These are phyloP conservation scores for Kalmusia sp. DNA, from an alignment of 2,329 filamentous ascomycete genomes.

Conservation along the genomic window DNA sequence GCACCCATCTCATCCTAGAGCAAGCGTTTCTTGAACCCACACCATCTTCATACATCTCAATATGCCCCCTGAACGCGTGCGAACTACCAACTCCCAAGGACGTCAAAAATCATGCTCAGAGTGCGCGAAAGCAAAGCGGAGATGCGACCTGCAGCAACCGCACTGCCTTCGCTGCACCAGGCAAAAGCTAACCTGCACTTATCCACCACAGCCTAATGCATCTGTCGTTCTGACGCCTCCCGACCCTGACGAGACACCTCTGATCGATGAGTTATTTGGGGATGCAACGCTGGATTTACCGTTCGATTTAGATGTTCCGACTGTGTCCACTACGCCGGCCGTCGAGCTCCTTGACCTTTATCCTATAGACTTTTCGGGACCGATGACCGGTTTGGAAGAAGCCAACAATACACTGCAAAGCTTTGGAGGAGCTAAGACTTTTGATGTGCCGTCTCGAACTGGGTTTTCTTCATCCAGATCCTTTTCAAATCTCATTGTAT, in stretches of 20 bases:
- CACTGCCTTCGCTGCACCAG: slow-evolving; percentile 61
- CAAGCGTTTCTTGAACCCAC: background rate
- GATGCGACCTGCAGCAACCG: slow-evolving; percentile 61
- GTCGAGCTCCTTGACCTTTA: slow-evolving; percentile 22
- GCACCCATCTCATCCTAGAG: background rate
- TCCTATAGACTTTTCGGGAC: slow-evolving; percentile 18
- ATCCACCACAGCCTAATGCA: slow-evolving; percentile 34
- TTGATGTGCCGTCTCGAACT: background rate
- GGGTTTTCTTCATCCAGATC: slow-evolving; percentile 3
- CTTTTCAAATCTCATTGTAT: slow-evolving; percentile 23
- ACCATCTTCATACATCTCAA: slow-evolving; percentile 27
- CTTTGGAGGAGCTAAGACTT: slow-evolving; percentile 38
- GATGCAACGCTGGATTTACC: background rate
- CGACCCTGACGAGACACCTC: slow-evolving; percentile 16
- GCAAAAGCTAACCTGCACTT: slow-evolving; percentile 57
- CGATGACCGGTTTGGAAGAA: background rate
- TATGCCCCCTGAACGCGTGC: slow-evolving; percentile 51
- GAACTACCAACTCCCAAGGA: slow-evolving; percentile 29
- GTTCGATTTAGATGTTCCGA: slow-evolving; percentile 4
- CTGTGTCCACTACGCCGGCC: slow-evolving; percentile 1
- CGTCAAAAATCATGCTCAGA: slow-evolving; percentile 63
- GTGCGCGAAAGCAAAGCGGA: slow-evolving; percentile 65
- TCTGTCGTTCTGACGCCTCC: background rate
- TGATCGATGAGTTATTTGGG: background rate
- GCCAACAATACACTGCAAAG: slow-evolving; percentile 60